Evolutionary conservation across 176 grass and related monocot genomes (phyloP), one percentile per base, ranked within the genome.

Genomic region (Miscanthus lutarioriparius): DNA sequence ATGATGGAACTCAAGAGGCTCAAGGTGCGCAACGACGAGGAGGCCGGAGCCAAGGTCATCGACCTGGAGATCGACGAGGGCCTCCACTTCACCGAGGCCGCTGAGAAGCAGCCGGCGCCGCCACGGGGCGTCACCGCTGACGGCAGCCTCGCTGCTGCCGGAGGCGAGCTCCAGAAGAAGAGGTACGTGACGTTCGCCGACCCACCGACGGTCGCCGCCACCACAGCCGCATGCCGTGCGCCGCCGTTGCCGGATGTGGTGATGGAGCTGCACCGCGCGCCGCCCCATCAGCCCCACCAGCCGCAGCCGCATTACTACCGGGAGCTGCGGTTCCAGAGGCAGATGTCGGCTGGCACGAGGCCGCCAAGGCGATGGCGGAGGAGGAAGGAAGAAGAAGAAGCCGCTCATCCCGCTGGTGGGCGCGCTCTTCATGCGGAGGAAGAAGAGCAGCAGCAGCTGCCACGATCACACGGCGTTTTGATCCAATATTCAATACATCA

Each of bases 181-280:
- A 80, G 96, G 64, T 94, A 95, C 63, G 96, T 98, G 65, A 94
- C 91, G 15, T 98, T 98, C 41, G 93, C 96, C 2, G 86, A 93
- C 72, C 89, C 91, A 19, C 91, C 96, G 10, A 40, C 87, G 10
- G 70, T 82, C 1, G 65, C 84, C 39, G 6, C 54, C 32, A 33
- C 32, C 32, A 3, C 32, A 8, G 8, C 54, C 20, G 1, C 89
- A 54, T 43, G 35, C 27, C 77, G 76, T 25, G 61, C 47, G 49
- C 49, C 75, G 41, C 67, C 85, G 3, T 10, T 61, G 38, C 73
- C 87, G n/a, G 88, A 90, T 45, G 67, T 87, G 15, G 74, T 83
- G 22, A 48, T 79, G 74, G 88, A 86, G 73, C 61, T 67, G n/a
- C 88, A 78, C 62, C 80, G 32, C 64, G 58, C 30, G 67, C 43